Evolutionary conservation across 352 stramenopile genomes (phyloP), one percentile per base, ranked within the genome.

Genomic region (Blastocystis sp.): DNA sequence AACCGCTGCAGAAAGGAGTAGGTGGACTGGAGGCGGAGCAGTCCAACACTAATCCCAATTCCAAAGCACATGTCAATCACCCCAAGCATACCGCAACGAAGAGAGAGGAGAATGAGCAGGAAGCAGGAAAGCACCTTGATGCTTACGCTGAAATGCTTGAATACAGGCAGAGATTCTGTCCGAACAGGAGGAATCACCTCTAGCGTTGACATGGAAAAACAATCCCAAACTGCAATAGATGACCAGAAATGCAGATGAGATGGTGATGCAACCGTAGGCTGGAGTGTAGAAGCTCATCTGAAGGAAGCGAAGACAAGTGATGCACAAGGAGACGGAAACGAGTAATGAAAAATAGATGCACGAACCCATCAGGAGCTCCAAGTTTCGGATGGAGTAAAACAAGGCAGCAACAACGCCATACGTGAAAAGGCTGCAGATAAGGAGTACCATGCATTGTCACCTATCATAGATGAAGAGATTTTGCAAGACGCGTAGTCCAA

Each of bases 341-440:
- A 19, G 21, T 4, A 84, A 34, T 2, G 48, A 59, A 28, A 84
- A 57, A 52, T 40, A 70, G 24, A 7, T 68, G 9, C 69, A 64
- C 6, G 54, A 60, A 2, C 74, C 74, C 57, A 57, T 38, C 17
- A 68, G 52, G 19, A 84, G 54, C 34, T 84, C 74, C 2, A 84
- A 19, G 34, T 24, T 70, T 14, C 74, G 48, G 14, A 84, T 54
- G 6, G 24, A 60, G 66, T 84, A 84, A 4, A 84, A 21, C 10
- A 45, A 45, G 52, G 28, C 45, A 10, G 10, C 54, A 66, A 63
- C 38, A 54, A 84, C 52, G 40, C 45, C 24, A 64, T 84, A 84
- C 3, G 74, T 84, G 57, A 84, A 84, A 21, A 84, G 17, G 48
- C 74, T 84, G 34, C 52, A 69, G 11, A 61, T 69, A 42, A 84